Conservation (phyloP, 352 stramenopile species). For the Phytophthora gonapodyides region DNA sequence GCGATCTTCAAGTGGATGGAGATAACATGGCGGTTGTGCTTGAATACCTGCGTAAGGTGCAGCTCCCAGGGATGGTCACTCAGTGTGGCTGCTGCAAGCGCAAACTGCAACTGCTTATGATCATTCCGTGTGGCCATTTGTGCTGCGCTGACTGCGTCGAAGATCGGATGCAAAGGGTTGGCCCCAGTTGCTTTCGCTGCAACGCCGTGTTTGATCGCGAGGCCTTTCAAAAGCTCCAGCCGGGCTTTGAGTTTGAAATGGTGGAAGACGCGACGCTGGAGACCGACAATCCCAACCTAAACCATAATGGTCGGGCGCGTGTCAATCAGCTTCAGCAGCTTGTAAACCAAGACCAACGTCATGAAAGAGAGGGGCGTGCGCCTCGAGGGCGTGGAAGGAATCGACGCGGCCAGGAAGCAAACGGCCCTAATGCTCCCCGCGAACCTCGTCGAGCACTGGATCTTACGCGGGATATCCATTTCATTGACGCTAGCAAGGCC, state of each 20-base stretch:
- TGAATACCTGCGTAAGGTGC: conserved; percentile 62
- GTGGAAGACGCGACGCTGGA: conserved; percentile 31
- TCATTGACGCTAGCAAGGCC: conserved; percentile 72
- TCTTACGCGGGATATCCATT: conserved; percentile 43
- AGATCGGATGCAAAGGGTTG: conserved; percentile 53
- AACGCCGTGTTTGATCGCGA: conserved; percentile 78
- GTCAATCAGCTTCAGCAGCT: conserved; percentile 38
- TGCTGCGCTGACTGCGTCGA: conserved; percentile 94
- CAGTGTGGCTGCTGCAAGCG: conserved; percentile 87
- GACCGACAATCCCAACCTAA: conserved; percentile 19
- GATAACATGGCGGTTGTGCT: conserved; percentile 48
- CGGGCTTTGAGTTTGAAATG: conserved; percentile 78
- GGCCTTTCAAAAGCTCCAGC: conserved; percentile 88
- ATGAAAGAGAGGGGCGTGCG: conserved; percentile 20
- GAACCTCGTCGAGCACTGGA: conserved; percentile 40
- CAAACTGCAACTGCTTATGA: conserved; percentile 86
- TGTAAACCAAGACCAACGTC: conserved; percentile 27
- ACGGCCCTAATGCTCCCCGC: conserved; percentile 22
- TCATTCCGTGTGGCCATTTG: conserved; percentile 92
- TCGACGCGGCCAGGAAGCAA: conserved; percentile 24
- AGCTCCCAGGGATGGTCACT: conserved; percentile 45
- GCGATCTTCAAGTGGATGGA: conserved; percentile 39
- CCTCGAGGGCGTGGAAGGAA: conserved; percentile 18
- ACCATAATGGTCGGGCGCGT: conserved; percentile 29
- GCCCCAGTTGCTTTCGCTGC: conserved; percentile 63